A percentile compares a stretch with the other conserved stretches of the same genome.
phyloP scores from a whole-genome alignment of 768 basidiomycete genomes.

The Auricularia auricula-judae region DNA sequence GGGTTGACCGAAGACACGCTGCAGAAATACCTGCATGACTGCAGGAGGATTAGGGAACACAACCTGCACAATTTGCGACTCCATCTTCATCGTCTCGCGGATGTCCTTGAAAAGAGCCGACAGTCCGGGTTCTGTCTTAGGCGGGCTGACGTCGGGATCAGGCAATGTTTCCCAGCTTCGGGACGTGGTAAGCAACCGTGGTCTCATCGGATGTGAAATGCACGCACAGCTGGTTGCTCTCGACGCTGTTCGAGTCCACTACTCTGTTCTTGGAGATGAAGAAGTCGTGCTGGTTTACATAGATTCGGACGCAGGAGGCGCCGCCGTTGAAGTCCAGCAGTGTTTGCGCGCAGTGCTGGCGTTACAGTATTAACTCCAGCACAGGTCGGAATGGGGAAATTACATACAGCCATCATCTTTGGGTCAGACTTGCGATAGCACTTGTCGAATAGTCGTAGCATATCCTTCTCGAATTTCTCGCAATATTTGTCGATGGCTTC shows the following conservation, averaged over 20 bases:
- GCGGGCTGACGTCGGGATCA: conserved; percentile 67
- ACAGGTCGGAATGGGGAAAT: not conserved
- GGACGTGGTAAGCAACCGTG: conserved; percentile 26
- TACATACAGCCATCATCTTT: conserved; percentile 90
- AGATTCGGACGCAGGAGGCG: conserved; percentile 91
- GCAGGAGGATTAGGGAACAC: conserved; percentile 94
- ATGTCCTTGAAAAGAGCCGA: conserved; percentile 79
- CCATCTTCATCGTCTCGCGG: conserved; percentile 81
- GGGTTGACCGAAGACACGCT: conserved; percentile 94
- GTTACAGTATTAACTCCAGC: conserved; percentile 5
- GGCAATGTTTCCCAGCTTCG: conserved; percentile 58
- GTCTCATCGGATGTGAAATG: conserved; percentile 20
- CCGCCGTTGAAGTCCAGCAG: conserved; percentile 97
- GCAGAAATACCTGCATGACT: conserved; percentile 97
- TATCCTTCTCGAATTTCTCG: conserved; percentile 98
- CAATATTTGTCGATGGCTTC: conserved; percentile 95
- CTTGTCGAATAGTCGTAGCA: conserved; percentile 89
- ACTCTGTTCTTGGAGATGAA: conserved; percentile 83
- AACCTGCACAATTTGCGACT: conserved; percentile 95
- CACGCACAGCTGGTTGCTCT: conserved; percentile 39
- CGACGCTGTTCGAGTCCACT: conserved; percentile 44
- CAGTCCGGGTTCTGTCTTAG: conserved; percentile 70
- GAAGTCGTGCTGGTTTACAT: conserved; percentile 99
- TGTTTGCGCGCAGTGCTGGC: conserved; percentile 92
- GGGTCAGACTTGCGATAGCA: conserved; percentile 96